Conservation (phyloP, 225 moss, liverwort and hornwort genomes). For the Rhytidiadelphus loreus region DNA sequence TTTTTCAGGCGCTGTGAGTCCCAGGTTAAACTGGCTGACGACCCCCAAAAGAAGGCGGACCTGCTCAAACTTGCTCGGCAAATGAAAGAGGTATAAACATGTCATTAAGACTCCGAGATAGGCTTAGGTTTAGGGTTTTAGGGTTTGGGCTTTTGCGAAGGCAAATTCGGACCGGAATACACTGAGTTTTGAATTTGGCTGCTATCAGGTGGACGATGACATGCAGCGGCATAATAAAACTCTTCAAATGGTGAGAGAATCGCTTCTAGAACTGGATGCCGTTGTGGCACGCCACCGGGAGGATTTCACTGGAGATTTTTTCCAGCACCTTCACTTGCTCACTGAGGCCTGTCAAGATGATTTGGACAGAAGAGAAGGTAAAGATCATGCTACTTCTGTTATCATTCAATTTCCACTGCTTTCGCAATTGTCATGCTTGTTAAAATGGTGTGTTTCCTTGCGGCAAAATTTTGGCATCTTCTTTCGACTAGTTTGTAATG, state of each 20-base stretch:
- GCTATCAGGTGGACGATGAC: conserved; percentile 80
- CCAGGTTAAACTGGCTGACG: conserved; percentile 42
- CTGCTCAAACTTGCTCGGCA: conserved; percentile 76
- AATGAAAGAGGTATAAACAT: conserved; percentile 56
- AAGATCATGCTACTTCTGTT: background rate
- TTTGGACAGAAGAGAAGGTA: conserved; percentile 33
- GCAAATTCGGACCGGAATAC: background rate
- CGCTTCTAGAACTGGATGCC: conserved; percentile 39
- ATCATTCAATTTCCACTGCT: background rate
- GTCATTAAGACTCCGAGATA: background rate
- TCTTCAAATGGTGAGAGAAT: conserved; percentile 45
- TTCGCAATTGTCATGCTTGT: background rate
- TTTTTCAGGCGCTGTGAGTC: conserved; percentile 68
- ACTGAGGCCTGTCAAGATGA: conserved; percentile 66
- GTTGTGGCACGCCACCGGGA: conserved; percentile 62
- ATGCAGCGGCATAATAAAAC: conserved; percentile 67
- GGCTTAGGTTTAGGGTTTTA: background rate
- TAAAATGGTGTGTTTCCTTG: background rate
- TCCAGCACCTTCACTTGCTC: conserved; percentile 69
- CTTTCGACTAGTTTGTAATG: background rate
- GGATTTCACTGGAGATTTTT: conserved; percentile 87
- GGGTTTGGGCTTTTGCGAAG: background rate
- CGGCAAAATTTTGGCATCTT: background rate
- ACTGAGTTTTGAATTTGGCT: background rate
- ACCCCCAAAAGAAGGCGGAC: conserved; percentile 64